phyloP scores from a whole-genome alignment of 1,139 yeast species.

The Suhomyces coccinellae region DNA sequence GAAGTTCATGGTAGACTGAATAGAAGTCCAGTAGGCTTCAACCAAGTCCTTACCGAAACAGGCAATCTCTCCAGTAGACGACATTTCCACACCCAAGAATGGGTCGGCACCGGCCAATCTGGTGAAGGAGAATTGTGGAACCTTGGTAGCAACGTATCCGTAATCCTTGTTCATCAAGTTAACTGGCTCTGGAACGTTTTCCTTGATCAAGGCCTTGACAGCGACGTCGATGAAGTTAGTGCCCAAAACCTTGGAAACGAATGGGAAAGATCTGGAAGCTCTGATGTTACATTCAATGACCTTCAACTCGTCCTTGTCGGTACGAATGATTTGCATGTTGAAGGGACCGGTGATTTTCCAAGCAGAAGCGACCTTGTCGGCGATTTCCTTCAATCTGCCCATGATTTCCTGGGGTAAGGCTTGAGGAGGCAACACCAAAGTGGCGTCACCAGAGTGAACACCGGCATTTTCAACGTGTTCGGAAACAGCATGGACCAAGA shows the following conservation, averaged over 20 bases:
- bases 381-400: slow-evolving; percentile 69
- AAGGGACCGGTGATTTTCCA: slow-evolving; percentile 98
- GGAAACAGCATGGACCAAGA: slow-evolving; percentile 91
- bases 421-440: slow-evolving; percentile 91
- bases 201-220: slow-evolving; percentile 77
- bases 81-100: slow-evolving; percentile 97
- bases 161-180: slow-evolving; percentile 62
- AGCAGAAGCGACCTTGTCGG: slow-evolving; percentile 90
- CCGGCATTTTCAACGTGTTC: slow-evolving; percentile 99
- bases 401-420: slow-evolving; percentile 58
- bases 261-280: slow-evolving; percentile 98
- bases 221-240: slow-evolving; percentile 93
- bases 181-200: slow-evolving; percentile 66
- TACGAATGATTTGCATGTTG: slow-evolving; percentile 94
- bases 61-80: slow-evolving; percentile 98
- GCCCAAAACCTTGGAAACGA: slow-evolving; percentile 95
- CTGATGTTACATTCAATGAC: slow-evolving; percentile 98
- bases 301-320: slow-evolving; percentile 59
- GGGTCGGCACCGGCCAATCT: slow-evolving; percentile 99
- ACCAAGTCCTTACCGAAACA: slow-evolving; percentile 82
- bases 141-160: slow-evolving; percentile 91
- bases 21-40: slow-evolving; percentile 97
- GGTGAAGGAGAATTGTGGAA: slow-evolving; percentile 96
- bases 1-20: slow-evolving; percentile 97
- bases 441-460: slow-evolving; percentile 98